phyloP scores from a whole-genome alignment of 2,329 filamentous ascomycete genomes.

The Xenosphaeropsis pyriputrescens region DNA sequence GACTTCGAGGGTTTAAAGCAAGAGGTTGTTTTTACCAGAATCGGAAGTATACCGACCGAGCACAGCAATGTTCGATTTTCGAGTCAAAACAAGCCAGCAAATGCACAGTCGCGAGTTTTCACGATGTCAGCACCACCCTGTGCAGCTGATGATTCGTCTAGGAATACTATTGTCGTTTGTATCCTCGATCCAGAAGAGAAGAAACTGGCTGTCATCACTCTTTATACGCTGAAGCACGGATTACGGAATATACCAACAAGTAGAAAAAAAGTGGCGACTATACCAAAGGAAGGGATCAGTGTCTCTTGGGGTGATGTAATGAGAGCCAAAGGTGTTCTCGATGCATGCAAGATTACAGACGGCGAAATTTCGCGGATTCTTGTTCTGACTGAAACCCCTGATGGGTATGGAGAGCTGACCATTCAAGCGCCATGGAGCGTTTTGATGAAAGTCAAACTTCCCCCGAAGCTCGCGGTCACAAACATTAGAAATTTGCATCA shows the following conservation, averaged over 20 bases:
- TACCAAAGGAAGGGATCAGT: constrained; percentile 15
- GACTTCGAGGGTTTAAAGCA: constrained; percentile 56
- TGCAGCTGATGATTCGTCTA: constrained; percentile 34
- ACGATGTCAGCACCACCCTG: constrained; percentile 47
- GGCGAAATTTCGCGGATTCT: constrained; percentile 53
- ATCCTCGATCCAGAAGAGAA: constrained; percentile 57
- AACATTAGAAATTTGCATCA: constrained; percentile 46
- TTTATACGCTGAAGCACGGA: constrained; percentile 30
- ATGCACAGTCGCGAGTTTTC: constrained; percentile 46
- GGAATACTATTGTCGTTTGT: constrained; percentile 46
- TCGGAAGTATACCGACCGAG: constrained; percentile 52
- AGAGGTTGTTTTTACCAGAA: constrained; percentile 57
- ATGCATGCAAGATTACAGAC: constrained; percentile 59
- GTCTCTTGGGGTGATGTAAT: constrained; percentile 11
- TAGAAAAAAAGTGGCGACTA: constrained; percentile 2
- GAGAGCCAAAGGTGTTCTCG: constrained; percentile 50
- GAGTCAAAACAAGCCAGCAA: constrained; percentile 34
- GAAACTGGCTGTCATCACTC: constrained; percentile 49
- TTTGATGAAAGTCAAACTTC: constrained; percentile 50
- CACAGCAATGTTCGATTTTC: constrained; percentile 47
- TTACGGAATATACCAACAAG: constrained; percentile 2
- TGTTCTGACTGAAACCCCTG: constrained; percentile 49
- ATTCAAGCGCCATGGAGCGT: constrained; percentile 65
- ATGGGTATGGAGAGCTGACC: constrained; percentile 51
- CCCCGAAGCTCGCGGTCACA: constrained; percentile 38